Evolutionary conservation across 2,329 filamentous ascomycete genomes (phyloP).

Genomic region (Thielaviopsis musarum): DNA sequence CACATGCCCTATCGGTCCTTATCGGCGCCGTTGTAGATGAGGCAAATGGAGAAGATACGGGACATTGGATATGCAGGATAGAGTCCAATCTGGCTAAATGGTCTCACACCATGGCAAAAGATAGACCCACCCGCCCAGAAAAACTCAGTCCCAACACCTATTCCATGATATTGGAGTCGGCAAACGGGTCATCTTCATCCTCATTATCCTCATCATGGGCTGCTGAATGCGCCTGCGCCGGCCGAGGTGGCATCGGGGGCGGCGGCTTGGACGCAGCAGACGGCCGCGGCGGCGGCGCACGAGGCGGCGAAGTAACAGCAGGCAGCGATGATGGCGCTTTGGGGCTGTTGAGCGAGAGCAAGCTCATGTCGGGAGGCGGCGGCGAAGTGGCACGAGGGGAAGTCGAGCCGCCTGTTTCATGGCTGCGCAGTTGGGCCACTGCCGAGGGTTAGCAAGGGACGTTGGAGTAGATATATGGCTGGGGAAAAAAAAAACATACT

Average conservation of each 20-base stretch:
- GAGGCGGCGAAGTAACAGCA: slow-evolving; percentile 16
- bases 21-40: too few species aligned
- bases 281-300: slow-evolving; percentile 28
- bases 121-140: not conserved
- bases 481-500: slow-evolving; percentile 26
- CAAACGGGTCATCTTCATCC: slow-evolving; percentile 79
- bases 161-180: slow-evolving; percentile 33
- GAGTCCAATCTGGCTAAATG: too few species aligned
- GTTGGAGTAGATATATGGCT: not conserved
- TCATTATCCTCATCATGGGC: slow-evolving; percentile 44
- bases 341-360: slow-evolving; percentile 19
- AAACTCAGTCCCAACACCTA: not conserved
- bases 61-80: too few species aligned
- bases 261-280: slow-evolving; percentile 31
- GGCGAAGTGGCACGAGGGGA: slow-evolving; percentile 25
- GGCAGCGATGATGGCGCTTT: slow-evolving; percentile 24
- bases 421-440: slow-evolving; percentile 38
- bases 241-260: slow-evolving; percentile 29
- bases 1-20: too few species aligned
- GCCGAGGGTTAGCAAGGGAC: slow-evolving; percentile 15
- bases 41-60: too few species aligned
- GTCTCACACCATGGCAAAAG: too few species aligned
- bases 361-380: slow-evolving; percentile 27
- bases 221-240: slow-evolving; percentile 18
- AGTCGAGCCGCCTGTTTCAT: slow-evolving; percentile 26